phyloP scores from a whole-genome alignment of 2,329 filamentous ascomycete genomes.

The Clonostachys chloroleuca region DNA sequence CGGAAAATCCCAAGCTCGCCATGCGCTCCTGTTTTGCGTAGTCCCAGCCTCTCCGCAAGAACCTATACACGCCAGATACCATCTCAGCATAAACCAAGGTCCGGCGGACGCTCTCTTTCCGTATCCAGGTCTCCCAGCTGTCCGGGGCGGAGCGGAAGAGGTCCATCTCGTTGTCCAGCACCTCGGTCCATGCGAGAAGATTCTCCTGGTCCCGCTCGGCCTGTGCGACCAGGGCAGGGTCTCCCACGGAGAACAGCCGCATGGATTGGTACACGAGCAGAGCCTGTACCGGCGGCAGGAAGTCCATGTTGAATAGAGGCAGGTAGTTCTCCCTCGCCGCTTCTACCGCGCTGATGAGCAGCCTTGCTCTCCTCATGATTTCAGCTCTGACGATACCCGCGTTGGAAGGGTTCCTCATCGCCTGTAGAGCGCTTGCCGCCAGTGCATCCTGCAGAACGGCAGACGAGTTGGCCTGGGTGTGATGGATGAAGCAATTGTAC shows the following conservation, averaged over 20 bases:
- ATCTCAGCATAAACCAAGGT: constrained; percentile 2
- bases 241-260: constrained; percentile 4
- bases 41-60: constrained; percentile 5
- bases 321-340: neutral
- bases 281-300: constrained; percentile 6
- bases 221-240: constrained; percentile 10
- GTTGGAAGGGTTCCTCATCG: neutral
- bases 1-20: constrained; percentile 3
- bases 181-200: neutral
- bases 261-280: constrained; percentile 7
- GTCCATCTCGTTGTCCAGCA: neutral
- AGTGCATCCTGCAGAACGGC: neutral
- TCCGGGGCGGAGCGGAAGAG: neutral
- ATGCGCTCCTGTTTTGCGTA: constrained; percentile 1
- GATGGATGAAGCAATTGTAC: neutral
- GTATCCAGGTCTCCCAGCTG: constrained; percentile 2
- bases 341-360: neutral
- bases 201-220: neutral
- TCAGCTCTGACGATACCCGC: neutral
- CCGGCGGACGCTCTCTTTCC: constrained; percentile 5
- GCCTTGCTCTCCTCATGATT: neutral
- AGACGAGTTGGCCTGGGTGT: neutral
- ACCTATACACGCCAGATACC: neutral
- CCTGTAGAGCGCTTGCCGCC: constrained; percentile 1
- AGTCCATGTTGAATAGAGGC: neutral